phyloP scores from a whole-genome alignment of 768 basidiomycete species.

The Rhizopogon sp. region DNA sequence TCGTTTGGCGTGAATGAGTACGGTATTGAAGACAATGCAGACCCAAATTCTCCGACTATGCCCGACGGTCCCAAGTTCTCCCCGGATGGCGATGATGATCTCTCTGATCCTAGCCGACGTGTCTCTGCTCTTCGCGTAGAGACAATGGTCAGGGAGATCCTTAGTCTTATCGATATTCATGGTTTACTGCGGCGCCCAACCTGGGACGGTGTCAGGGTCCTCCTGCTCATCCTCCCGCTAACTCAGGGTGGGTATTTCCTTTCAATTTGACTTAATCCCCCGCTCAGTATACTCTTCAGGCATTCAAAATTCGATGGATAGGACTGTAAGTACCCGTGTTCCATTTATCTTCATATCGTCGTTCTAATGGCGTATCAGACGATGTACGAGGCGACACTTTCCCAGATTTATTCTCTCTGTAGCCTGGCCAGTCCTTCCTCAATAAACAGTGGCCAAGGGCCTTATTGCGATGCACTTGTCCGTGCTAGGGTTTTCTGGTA shows the following conservation, averaged over 20 bases:
- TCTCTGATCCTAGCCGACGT: conserved; percentile 32
- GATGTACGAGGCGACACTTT: conserved; percentile 78
- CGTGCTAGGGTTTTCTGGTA: conserved; percentile 89
- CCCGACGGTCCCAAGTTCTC: conserved; percentile 5
- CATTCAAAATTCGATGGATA: conserved; percentile 24
- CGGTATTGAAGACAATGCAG: conserved; percentile 45
- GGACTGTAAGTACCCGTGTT: conserved; percentile 7
- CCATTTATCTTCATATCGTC: conserved; percentile 3
- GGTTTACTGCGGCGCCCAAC: conserved; percentile 76
- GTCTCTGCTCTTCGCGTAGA: conserved; percentile 53
- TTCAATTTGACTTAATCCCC: background rate
- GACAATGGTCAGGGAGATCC: conserved; percentile 68
- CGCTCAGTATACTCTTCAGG: conserved; percentile 7
- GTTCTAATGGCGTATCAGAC: conserved; percentile 26
- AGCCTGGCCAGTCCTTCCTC: conserved; percentile 42
- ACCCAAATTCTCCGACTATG: conserved; percentile 3
- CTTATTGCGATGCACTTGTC: conserved; percentile 55
- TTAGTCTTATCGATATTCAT: conserved; percentile 76
- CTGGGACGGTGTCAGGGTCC: conserved; percentile 80
- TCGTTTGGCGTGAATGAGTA: conserved; percentile 85
- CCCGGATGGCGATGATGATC: conserved; percentile 20
- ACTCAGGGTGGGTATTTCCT: conserved; percentile 57
- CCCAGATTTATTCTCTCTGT: conserved; percentile 78
- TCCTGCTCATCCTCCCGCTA: conserved; percentile 77
- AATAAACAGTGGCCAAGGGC: conserved; percentile 43